Evolutionary conservation across 2,329 filamentous ascomycete genomes (phyloP), one percentile per base, ranked within the genome.

Genomic region (Colletotrichum graminicola): DNA sequence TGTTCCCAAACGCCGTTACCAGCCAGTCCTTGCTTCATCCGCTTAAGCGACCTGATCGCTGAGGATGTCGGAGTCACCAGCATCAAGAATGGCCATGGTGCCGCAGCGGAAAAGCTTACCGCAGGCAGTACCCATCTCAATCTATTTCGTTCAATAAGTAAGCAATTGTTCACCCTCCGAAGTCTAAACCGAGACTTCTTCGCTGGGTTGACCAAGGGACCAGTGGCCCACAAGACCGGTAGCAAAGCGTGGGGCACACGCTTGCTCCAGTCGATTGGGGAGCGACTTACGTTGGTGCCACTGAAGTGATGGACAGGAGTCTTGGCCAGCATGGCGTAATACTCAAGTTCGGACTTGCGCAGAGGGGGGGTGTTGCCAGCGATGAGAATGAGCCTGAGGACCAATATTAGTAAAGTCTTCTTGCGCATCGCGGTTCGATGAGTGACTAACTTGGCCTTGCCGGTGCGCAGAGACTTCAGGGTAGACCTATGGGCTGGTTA

Each of bases 41-140:
- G 75, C 74, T 85, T 91, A 92, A 80, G 88, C 86, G 81, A 87
- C 84, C 83, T 91, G 90, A 85, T 94, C 91, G 86, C 88, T 92
- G 79, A 99, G 90, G 85, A 99, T 99, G 86, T 99, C 96, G 78
- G 94, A 97, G 91, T 98, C 93, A 91, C 95, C 96, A 83, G 95
- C 94, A 86, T 99, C 96, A 77, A 98, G 88, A 82, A 98, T 93
- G 79, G 95, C 92, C 93, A 99, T 97, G 86, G 95, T 97, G 78
- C 94, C 95, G 91, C 94, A 97, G 79, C 94, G 91, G 93, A 97
- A 99, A 83, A 99, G 93, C 90, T 98, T 98, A 89, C 96, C 96
- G 88, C 95, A 98, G 79, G 94, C 95, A 82, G 95, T 98, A 82
- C 96, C 96, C 77, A 99, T 90, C 89, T 98, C 96, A 83, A 98